Conservation (phyloP, 331 rosid genomes). For the Telfairia occidentalis region DNA sequence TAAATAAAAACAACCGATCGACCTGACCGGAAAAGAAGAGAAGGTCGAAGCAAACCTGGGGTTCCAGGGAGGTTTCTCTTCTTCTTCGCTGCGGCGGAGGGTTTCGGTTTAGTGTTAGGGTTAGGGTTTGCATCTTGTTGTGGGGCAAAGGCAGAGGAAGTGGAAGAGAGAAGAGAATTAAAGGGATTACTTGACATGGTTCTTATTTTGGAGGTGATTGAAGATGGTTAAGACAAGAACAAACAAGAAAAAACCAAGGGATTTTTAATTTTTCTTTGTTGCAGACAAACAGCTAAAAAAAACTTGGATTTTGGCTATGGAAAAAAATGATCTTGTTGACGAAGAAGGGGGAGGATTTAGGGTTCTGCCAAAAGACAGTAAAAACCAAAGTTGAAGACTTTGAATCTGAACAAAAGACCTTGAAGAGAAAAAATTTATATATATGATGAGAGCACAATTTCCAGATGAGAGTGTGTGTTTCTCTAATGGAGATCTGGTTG, state of each 20-base stretch:
- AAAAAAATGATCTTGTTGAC: not conserved
- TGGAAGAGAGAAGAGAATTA: conserved; percentile 12
- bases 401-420: conserved; percentile 13
- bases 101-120: conserved; percentile 14
- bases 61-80: conserved; percentile 19
- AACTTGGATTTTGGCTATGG: not conserved
- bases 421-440: not conserved
- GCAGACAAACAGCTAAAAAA: conserved; percentile 10
- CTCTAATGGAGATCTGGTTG: conserved; percentile 10
- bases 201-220: conserved; percentile 2
- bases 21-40: not conserved
- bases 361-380: conserved; percentile 16
- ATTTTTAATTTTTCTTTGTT: not conserved
- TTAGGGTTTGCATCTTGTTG: not conserved
- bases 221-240: not conserved
- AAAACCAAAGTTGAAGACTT: conserved; percentile 11
- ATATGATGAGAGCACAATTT: not conserved
- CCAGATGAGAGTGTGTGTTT: not conserved
- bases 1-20: not conserved
- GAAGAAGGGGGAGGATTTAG: not conserved
- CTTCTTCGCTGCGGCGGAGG: not conserved
- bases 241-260: conserved; percentile 9
- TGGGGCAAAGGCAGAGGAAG: not conserved
- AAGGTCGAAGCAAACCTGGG: conserved; percentile 6
- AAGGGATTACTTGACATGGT: conserved; percentile 4